Evolutionary conservation across 805 yeast genomes (phyloP).

Genomic region (Middelhovenomyces tepae): DNA sequence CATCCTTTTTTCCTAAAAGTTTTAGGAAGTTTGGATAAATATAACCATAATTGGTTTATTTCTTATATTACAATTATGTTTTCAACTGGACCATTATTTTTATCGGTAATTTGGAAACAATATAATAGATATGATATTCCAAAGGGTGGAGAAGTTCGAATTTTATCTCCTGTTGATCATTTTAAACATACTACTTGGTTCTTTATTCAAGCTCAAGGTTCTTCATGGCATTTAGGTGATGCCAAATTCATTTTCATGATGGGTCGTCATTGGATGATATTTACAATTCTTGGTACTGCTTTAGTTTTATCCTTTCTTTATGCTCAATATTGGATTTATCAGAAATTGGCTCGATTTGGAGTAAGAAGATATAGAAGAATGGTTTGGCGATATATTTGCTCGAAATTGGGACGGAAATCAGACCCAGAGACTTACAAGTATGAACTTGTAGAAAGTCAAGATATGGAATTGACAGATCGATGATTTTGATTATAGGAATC

Average conservation of each 20-base stretch:
- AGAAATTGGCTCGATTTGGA: not conserved
- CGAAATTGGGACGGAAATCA: not conserved
- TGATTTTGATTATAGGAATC: no score
- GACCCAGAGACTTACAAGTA: not conserved
- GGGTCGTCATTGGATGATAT: conserved; percentile 64
- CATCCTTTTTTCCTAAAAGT: conserved; percentile 79
- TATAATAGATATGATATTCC: conserved; percentile 68
- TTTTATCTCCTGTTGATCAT: conserved; percentile 50
- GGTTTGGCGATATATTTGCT: not conserved
- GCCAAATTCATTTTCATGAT: conserved; percentile 68
- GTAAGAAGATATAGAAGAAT: not conserved
- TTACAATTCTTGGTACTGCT: conserved; percentile 52
- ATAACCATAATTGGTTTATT: conserved; percentile 67
- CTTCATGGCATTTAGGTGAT: conserved; percentile 89
- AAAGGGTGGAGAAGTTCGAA: conserved; percentile 57
- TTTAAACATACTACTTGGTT: conserved; percentile 49
- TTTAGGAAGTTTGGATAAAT: conserved; percentile 52
- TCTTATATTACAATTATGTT: conserved; percentile 91
- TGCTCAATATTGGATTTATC: not conserved
- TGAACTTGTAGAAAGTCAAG: no score
- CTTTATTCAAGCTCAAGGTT: conserved; percentile 70
- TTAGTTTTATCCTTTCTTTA: conserved; percentile 26
- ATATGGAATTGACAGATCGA: no score
- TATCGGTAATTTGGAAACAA: conserved; percentile 80
- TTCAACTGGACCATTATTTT: conserved; percentile 84